Evolutionary conservation across 2,329 filamentous ascomycete genomes (phyloP).

Genomic region (Chrysosporium keratinophilum): DNA sequence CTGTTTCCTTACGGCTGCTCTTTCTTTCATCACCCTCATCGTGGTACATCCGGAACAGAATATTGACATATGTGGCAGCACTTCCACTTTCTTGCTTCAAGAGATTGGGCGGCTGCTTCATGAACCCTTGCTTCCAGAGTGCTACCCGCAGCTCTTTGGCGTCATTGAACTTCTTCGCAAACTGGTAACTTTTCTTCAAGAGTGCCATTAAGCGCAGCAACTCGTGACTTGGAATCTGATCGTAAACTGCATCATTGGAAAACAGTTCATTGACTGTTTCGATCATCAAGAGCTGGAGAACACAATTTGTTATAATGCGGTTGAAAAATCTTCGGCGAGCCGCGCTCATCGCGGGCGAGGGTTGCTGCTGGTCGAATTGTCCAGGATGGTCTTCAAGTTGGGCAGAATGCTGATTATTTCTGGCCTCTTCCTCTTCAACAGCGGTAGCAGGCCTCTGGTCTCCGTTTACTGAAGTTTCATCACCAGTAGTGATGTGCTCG

Average conservation of each 20-base stretch:
- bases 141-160: constrained; percentile 92
- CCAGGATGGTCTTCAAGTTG: constrained; percentile 81
- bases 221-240: constrained; percentile 80
- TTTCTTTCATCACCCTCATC: constrained; percentile 75
- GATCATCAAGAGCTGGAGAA: constrained; percentile 96
- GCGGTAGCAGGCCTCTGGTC: constrained; percentile 12
- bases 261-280: constrained; percentile 98
- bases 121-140: constrained; percentile 95
- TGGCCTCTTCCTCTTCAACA: constrained; percentile 21
- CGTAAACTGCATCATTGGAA: constrained; percentile 90
- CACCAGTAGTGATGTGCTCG: constrained; percentile 23
- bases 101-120: constrained; percentile 97
- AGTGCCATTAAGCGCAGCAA: constrained; percentile 86
- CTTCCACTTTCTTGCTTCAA: constrained; percentile 93
- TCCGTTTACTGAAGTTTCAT: constrained; percentile 14
- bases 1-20: constrained; percentile 69
- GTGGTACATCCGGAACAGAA: constrained; percentile 93
- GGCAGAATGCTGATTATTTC: constrained; percentile 27
- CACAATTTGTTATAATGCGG: constrained; percentile 96
- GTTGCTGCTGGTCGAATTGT: constrained; percentile 64
- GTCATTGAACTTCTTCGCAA: constrained; percentile 94
- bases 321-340: constrained; percentile 95
- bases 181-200: constrained; percentile 91
- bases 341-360: constrained; percentile 83
- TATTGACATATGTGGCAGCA: constrained; percentile 88